Percentiles rank a stretch among this genome's conserved stretches.
phyloP scores from a whole-genome alignment of 2,329 filamentous ascomycete species.

The Curvularia sp. region DNA sequence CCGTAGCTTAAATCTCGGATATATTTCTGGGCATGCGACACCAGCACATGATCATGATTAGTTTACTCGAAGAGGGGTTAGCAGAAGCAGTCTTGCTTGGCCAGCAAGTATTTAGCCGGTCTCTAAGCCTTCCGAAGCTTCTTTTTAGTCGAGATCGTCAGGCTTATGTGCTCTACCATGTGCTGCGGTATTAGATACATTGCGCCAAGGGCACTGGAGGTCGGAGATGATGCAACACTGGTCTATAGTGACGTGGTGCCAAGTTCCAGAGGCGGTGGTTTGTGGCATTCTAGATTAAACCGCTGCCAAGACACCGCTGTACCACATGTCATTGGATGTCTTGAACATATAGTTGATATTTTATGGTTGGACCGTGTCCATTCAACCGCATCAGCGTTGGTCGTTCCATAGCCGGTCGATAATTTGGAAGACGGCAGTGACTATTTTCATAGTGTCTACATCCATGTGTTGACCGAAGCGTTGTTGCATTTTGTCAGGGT shows the following conservation, averaged over 20 bases:
- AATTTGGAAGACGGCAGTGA: slow-evolving; percentile 91
- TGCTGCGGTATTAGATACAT: slow-evolving; percentile 19
- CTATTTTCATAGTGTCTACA: slow-evolving; percentile 73
- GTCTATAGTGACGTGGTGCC: slow-evolving; percentile 7
- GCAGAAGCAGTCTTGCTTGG: slow-evolving; percentile 31
- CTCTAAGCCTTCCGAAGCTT: slow-evolving; percentile 18
- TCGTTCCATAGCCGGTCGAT: slow-evolving; percentile 83
- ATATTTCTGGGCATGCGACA: slow-evolving; percentile 17
- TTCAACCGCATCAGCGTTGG: slow-evolving; percentile 17
- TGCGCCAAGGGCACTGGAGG: slow-evolving; percentile 9
- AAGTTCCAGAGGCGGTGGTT: slow-evolving; percentile 2
- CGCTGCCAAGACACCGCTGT: background rate
- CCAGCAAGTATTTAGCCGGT: slow-evolving; percentile 40
- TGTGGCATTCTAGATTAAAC: slow-evolving; percentile 8
- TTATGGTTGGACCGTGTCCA: background rate
- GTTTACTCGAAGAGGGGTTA: slow-evolving; percentile 15
- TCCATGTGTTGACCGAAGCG: slow-evolving; percentile 76
- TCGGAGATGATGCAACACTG: slow-evolving; percentile 4
- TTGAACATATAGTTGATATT: background rate
- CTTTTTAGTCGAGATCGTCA: slow-evolving; percentile 8
- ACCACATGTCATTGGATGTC: slow-evolving; percentile 2
- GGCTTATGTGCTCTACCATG: background rate
- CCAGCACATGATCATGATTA: slow-evolving; percentile 16
- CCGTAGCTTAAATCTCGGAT: slow-evolving; percentile 23
- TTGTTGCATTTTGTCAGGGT: slow-evolving; percentile 97